A percentile compares a stretch with the other conserved stretches of the same genome.
Conservation (phyloP, 768 basidiomycete species). For the Calvatia gigantea region DNA sequence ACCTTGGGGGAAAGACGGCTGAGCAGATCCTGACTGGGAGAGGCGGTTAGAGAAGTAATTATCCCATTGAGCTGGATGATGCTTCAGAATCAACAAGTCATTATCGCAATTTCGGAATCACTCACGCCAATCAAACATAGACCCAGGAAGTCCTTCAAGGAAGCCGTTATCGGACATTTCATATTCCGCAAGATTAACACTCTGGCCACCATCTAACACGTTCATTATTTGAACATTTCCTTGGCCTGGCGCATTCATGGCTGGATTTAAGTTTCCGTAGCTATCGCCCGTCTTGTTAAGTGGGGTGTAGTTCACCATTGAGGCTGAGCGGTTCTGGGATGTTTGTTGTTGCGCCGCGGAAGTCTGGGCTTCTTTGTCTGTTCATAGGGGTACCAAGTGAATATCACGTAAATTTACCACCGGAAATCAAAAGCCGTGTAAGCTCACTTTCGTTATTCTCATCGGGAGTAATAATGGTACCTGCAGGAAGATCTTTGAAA, state of each 20-base stretch:
- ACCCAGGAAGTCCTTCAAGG: slow-evolving; percentile 75
- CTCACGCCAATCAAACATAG: slow-evolving; percentile 87
- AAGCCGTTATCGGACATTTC: slow-evolving; percentile 66
- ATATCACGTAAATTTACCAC: slow-evolving; percentile 16
- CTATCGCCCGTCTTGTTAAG: slow-evolving; percentile 33
- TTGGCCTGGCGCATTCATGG: slow-evolving; percentile 49
- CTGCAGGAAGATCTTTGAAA: slow-evolving; percentile 52
- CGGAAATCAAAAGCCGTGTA: background rate
- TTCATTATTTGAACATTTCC: slow-evolving; percentile 77
- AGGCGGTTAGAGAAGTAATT: slow-evolving; percentile 70
- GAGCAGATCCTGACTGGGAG: slow-evolving; percentile 13
- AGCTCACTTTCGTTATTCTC: slow-evolving; percentile 33
- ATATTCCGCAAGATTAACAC: slow-evolving; percentile 56
- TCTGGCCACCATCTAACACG: slow-evolving; percentile 59
- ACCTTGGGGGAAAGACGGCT: slow-evolving; percentile 1
- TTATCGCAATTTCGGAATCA: slow-evolving; percentile 12
- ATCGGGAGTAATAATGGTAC: slow-evolving; percentile 43
- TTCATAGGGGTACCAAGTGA: slow-evolving; percentile 28
- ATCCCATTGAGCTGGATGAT: slow-evolving; percentile 73
- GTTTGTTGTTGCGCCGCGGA: slow-evolving; percentile 9
- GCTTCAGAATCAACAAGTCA: slow-evolving; percentile 7
- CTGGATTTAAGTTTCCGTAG: slow-evolving; percentile 69
- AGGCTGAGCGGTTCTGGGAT: slow-evolving; percentile 20
- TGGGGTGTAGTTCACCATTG: slow-evolving; percentile 59
- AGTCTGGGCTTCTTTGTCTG: slow-evolving; percentile 3